Evolutionary conservation across 768 basidiomycete species (phyloP), one percentile per base, ranked within the genome.

Genomic region (Butyriboletus loyo): DNA sequence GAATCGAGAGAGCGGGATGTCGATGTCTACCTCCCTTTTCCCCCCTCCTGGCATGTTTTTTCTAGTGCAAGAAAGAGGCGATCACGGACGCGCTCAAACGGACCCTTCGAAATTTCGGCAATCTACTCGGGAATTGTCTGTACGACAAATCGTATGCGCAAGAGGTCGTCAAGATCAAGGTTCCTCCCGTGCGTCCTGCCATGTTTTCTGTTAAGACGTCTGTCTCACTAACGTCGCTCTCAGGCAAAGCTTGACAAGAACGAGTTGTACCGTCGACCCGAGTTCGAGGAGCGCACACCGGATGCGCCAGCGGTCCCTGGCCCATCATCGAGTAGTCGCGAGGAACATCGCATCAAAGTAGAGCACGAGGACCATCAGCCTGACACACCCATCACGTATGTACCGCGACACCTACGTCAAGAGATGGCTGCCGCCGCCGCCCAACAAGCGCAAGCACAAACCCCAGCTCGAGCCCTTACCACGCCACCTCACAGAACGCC

Each of bases 31-130:
- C 4, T 9, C 25, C 2, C 1, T 13, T 46, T 19, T 25, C n/a
- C 25, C 24, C 6, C 15, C 32, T 24, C 14, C 15, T 25, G 22
- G 3, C 6, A 3, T 14, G 5, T 22, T 43, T 54, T 15, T 52
- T 37, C 30, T 61, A 99, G 97, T 93, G 91, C 66, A 98, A 98
- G 78, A 99, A 99, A 61, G 97, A 98, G 67, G 95, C 97, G 2
- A 87, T 98, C 0, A 99, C 97, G 0, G 97, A 99, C 60, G 96
- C 80, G 0, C 73, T 96, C 49, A 99, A 99, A 70, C 85, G 96
- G 30, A 84, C 93, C 1, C 77, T 99, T 9, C 79, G 92, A 24
- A 92, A 85, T 57, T 99, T 98, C 65, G 97, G 97, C 36, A 97
- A 95, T 66, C 74, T 98, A 3, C 77, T 98, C 15, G 97, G 97